Conservation (phyloP, 345 rosid genomes). For the Eucalyptus regnans region DNA sequence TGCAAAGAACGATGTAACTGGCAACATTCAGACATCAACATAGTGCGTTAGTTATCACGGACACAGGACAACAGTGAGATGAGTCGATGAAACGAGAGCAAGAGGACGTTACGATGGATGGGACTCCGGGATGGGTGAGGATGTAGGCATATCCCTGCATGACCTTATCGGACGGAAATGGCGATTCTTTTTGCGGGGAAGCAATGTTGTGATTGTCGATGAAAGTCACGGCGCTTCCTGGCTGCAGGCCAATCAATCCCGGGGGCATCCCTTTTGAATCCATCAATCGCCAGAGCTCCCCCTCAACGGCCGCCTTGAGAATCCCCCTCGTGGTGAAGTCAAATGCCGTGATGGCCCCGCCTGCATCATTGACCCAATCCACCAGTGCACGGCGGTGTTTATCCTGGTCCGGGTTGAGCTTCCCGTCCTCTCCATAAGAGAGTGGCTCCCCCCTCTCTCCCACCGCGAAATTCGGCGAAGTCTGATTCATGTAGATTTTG, state of each 20-base stretch:
- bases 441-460: constrained; percentile 70
- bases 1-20: background rate
- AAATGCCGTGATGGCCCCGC: constrained; percentile 53
- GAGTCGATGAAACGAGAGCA: background rate
- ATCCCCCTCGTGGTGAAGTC: constrained; percentile 89
- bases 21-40: background rate
- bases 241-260: constrained; percentile 62
- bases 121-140: constrained; percentile 77
- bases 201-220: constrained; percentile 81
- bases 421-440: constrained; percentile 39
- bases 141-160: constrained; percentile 87
- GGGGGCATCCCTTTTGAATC: constrained; percentile 69
- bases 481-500: constrained; percentile 31
- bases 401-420: constrained; percentile 38
- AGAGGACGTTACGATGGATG: constrained; percentile 40
- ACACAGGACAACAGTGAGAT: background rate
- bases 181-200: constrained; percentile 48
- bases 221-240: constrained; percentile 68
- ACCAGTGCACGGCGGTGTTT: constrained; percentile 41
- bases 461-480: constrained; percentile 64
- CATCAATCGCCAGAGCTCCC: constrained; percentile 66
- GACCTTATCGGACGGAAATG: constrained; percentile 71
- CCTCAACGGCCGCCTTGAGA: constrained; percentile 65
- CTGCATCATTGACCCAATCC: constrained; percentile 54
- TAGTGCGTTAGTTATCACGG: background rate